phyloP scores from a whole-genome alignment of 139 green algal genomes.

The Limnomonas spitsbergensis region DNA sequence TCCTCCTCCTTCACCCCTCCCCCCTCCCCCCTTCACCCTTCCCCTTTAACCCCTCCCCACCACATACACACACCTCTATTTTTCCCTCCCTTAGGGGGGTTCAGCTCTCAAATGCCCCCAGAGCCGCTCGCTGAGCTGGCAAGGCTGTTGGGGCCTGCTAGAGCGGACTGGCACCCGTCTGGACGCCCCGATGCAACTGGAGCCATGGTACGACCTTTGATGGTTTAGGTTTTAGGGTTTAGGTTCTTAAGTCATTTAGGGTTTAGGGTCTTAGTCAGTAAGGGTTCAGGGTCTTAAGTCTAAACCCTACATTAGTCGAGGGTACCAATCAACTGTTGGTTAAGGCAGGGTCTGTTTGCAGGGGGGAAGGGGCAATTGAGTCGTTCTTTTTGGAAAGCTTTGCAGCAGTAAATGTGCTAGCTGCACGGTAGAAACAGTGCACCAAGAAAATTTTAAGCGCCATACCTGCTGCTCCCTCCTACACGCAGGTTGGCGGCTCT shows the following conservation, averaged over 20 bases:
- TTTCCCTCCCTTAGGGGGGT: background rate
- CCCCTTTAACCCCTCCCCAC: background rate
- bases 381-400: background rate
- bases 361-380: background rate
- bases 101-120: background rate
- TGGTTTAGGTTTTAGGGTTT: no score
- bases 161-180: constrained; percentile 40
- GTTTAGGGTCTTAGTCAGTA: no score
- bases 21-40: background rate
- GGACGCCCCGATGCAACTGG: constrained; percentile 45
- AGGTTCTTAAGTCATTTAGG: no score
- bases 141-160: constrained; percentile 30
- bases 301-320: no score
- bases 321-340: background rate
- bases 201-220: constrained; percentile 12
- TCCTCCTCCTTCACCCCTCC: background rate
- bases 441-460: background rate
- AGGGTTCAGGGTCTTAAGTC: no score
- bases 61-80: background rate
- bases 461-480: background rate
- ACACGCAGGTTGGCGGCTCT: constrained; percentile 36
- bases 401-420: background rate
- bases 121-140: constrained; percentile 40
- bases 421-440: background rate
- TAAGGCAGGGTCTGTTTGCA: background rate